phyloP scores from a whole-genome alignment of 2,329 filamentous ascomycete genomes.

The Emergomyces orientalis region DNA sequence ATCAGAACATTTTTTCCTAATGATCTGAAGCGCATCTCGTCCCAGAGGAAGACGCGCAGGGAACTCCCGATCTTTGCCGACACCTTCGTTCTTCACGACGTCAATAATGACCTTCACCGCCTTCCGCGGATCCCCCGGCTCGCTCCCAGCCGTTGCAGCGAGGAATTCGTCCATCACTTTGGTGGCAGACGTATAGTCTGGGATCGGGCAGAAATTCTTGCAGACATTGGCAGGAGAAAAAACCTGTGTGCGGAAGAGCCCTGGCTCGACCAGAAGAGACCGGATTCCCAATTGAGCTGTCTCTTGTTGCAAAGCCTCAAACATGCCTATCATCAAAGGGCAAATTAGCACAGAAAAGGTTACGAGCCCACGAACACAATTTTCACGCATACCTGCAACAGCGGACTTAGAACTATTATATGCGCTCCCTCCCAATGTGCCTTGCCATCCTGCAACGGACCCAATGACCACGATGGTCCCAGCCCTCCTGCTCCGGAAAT shows the following conservation, averaged over 20 bases:
- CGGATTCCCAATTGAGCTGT: neutral
- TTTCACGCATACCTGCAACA: neutral
- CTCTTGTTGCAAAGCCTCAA: neutral
- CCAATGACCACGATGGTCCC: neutral
- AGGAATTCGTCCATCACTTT: neutral
- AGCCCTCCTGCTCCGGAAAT: neutral
- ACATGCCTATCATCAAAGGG: neutral
- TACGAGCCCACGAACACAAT: neutral
- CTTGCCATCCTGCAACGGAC: neutral
- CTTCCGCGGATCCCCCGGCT: neutral
- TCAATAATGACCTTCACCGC: neutral
- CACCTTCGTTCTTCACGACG: neutral
- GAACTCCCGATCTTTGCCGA: neutral
- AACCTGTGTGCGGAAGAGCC: neutral
- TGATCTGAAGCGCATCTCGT: neutral
- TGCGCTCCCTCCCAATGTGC: neutral
- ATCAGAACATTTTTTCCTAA: neutral
- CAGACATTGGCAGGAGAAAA: neutral
- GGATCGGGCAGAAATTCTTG: neutral
- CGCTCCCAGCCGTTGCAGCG: neutral
- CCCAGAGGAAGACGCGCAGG: neutral
- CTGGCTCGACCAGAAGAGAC: neutral
- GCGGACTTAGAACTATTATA: neutral
- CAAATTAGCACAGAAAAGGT: neutral
- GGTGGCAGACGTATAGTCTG: neutral